phyloP scores from a whole-genome alignment of 192 early-diverging fungal genomes.

The Lobosporangium transversale region DNA sequence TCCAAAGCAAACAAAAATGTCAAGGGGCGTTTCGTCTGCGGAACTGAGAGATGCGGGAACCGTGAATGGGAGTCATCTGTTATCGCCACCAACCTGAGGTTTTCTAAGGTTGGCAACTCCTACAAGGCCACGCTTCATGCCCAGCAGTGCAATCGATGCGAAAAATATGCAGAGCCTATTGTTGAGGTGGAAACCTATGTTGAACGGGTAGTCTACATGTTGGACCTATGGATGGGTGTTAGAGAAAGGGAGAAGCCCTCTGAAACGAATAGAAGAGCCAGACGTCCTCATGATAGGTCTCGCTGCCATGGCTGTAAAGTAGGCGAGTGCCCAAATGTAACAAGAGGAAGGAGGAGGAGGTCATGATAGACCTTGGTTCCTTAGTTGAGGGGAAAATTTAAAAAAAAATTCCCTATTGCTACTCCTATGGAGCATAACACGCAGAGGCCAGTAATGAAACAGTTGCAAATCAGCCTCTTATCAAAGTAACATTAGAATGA shows the following conservation, averaged over 20 bases:
- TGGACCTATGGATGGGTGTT: not conserved
- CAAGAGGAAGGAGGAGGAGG: too few relatives aligned
- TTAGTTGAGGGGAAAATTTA: too few relatives aligned
- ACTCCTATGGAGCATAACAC: too few relatives aligned
- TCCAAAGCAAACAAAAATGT: not conserved
- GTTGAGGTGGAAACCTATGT: not conserved
- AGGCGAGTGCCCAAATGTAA: not conserved
- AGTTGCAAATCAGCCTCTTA: too few relatives aligned
- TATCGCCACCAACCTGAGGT: not conserved
- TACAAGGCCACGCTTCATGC: not conserved
- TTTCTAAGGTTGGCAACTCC: not conserved
- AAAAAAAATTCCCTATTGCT: too few relatives aligned
- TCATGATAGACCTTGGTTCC: too few relatives aligned
- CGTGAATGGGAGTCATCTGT: not conserved
- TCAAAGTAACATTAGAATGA: too few relatives aligned
- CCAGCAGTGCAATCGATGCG: not conserved
- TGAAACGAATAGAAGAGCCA: not conserved
- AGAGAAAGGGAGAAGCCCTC: not conserved
- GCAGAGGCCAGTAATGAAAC: too few relatives aligned
- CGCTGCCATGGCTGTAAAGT: constrained; percentile 3
- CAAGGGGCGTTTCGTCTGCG: not conserved
- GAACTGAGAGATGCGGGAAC: not conserved
- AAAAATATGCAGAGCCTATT: not conserved
- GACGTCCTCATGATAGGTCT: not conserved
- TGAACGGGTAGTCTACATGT: not conserved